Conservation (phyloP, 2,329 filamentous ascomycete species). For the Amphichorda felina region DNA sequence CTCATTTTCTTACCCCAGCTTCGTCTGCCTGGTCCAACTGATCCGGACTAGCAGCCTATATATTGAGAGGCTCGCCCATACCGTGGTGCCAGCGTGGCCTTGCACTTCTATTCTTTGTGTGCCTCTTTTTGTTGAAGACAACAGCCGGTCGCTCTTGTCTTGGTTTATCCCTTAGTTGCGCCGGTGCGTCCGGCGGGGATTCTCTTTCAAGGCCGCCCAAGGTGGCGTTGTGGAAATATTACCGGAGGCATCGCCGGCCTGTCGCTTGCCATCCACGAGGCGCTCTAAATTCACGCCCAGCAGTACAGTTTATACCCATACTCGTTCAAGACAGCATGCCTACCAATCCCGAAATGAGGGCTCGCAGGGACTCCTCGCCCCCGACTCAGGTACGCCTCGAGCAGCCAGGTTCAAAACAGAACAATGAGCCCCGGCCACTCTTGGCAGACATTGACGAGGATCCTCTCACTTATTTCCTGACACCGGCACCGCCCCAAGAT, state of each 20-base stretch:
- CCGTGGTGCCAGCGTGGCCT: background rate
- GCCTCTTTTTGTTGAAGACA: too few species aligned
- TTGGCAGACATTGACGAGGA: conserved; percentile 39
- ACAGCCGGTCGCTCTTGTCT: too few species aligned
- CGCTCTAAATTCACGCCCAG: too few species aligned
- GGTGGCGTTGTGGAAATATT: conserved; percentile 7
- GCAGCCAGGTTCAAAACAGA: conserved; percentile 25
- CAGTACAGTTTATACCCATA: too few species aligned
- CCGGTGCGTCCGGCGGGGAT: conserved; percentile 3
- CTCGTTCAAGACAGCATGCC: conserved; percentile 19
- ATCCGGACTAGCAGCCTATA: background rate
- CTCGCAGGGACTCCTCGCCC: conserved; percentile 36
- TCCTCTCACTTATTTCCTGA: conserved; percentile 44
- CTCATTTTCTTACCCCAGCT: background rate
- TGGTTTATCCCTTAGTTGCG: background rate
- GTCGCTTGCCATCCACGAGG: background rate
- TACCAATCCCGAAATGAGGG: conserved; percentile 15
- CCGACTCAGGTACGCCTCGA: conserved; percentile 36
- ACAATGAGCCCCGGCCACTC: conserved; percentile 26
- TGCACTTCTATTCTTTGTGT: background rate
- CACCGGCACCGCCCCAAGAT: conserved; percentile 28
- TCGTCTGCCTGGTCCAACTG: background rate
- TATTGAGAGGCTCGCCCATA: background rate
- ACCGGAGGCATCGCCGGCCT: conserved; percentile 6
- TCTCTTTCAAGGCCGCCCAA: conserved; percentile 3